phyloP scores from a whole-genome alignment of 1,284 basidiomycete genomes.

The Trichosporon sp. region DNA sequence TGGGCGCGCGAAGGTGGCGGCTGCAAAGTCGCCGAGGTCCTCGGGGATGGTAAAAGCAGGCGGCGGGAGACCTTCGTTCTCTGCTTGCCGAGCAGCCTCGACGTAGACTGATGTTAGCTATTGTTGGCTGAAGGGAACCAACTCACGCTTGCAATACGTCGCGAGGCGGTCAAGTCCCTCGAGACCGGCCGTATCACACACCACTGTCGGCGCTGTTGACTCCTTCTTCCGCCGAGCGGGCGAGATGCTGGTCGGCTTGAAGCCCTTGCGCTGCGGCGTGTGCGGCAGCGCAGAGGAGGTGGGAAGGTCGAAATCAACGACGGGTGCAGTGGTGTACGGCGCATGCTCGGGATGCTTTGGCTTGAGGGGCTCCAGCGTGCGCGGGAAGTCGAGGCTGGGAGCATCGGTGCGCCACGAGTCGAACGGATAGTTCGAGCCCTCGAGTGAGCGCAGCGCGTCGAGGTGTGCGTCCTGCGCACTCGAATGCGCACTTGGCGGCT shows the following conservation, averaged over 20 bases:
- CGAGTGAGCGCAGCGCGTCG: slow-evolving; percentile 36
- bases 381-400: neutral
- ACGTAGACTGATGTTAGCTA: slow-evolving; percentile 29
- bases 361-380: neutral
- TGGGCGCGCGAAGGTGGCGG: neutral
- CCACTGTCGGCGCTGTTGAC: slow-evolving; percentile 14
- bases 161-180: slow-evolving; percentile 43
- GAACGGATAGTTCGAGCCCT: slow-evolving; percentile 20
- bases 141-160: slow-evolving; percentile 41
- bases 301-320: slow-evolving; percentile 12
- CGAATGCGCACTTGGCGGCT: neutral
- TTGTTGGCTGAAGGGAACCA: neutral
- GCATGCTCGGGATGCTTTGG: neutral
- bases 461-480: slow-evolving; percentile 25
- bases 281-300: neutral
- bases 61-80: slow-evolving; percentile 37
- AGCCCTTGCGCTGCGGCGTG: neutral
- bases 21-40: slow-evolving; percentile 24
- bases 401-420: neutral
- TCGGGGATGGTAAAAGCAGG: slow-evolving; percentile 34
- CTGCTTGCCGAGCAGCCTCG: slow-evolving; percentile 40
- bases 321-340: slow-evolving; percentile 4
- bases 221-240: slow-evolving; percentile 13
- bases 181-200: slow-evolving; percentile 26
- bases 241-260: neutral